Evolutionary conservation across 2,329 filamentous ascomycete genomes (phyloP).

Genomic region (Penicillium sp.): DNA sequence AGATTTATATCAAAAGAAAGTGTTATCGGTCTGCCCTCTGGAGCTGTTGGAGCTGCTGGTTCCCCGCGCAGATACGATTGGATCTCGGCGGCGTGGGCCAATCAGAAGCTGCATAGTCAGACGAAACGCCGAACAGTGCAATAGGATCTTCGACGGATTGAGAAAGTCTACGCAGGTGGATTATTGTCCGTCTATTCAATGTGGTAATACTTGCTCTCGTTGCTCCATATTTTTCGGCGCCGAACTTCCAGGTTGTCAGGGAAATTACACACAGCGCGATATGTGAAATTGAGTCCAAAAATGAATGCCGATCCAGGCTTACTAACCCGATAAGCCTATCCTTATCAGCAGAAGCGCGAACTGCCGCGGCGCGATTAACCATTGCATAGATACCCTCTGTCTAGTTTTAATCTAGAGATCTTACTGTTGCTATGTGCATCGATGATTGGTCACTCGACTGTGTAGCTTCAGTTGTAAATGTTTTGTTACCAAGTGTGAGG

Average conservation of each 20-base stretch:
- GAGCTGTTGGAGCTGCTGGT: conserved; percentile 19
- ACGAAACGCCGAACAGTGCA: conserved; percentile 21
- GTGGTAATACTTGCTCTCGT: conserved; percentile 2
- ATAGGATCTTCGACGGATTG: conserved; percentile 18
- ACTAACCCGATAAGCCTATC: not conserved
- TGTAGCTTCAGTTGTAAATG: not conserved
- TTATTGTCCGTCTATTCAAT: conserved; percentile 1
- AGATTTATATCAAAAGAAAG: conserved; percentile 22
- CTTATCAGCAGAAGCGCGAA: not conserved
- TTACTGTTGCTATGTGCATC: not conserved
- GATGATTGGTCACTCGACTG: not conserved
- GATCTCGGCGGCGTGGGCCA: conserved; percentile 26
- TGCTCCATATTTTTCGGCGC: not conserved
- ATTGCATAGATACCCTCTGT: not conserved
- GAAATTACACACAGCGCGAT: not conserved
- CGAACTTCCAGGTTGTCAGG: not conserved
- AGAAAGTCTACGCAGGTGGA: conserved; percentile 22
- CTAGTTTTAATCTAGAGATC: not conserved
- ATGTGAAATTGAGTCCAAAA: not conserved
- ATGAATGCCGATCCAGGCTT: not conserved
- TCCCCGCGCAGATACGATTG: conserved; percentile 25
- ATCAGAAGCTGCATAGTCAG: conserved; percentile 9
- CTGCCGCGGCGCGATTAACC: not conserved
- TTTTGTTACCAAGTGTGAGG: not conserved
- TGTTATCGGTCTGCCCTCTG: conserved; percentile 16